Base-by-base conservation (phyloP, 768 basidiomycete species). In the Termitomyces sp. region DNA sequence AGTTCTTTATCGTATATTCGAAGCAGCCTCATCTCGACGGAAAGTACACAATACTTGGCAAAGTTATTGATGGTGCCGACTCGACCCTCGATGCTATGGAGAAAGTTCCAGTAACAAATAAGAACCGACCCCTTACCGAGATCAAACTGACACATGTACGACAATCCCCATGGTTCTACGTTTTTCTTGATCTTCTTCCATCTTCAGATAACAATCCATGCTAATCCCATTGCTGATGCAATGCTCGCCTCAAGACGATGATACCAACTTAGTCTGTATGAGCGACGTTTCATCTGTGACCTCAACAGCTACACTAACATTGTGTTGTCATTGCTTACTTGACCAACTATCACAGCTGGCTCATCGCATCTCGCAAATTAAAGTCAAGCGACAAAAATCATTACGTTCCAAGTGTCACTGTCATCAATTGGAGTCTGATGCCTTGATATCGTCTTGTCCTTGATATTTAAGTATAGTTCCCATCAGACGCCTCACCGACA, bases 21-120 rank as follows among this genome's bases (percentile, higher is more conserved):
- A 98, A 98, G 70, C 96, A 98, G 66, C 75, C 91, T 0, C 95
- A 97, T 70, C 83, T 99, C 16, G 96, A 99, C 69, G 88, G 88
- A 63, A 98, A 97, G 70, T 90, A 91, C 73, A 93, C 93, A 16
- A 97, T 98, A 54, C 87, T 98, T 61, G 96, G 94, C 58, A 93
- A 90, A 78, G 95, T 99, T n/a, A 98, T 99, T 64, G 97, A 99
- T 68, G 97, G 97, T 20, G 83, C 82, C n/a, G 95, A 99, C 69
- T 86, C 92, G 4, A 92, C 95, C 5, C 75, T 99, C 47, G 97
- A 98, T 66, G 81, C 82, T n/a, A 93, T 98, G 84, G 97, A 98
- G 70, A 84, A 87, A 24, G 86, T 88, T 0, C 93, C 94, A 1
- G 96, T 98, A 58, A 93, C 85, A 69, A 80, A 86, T 59, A 99